Evolutionary conservation across 2,329 filamentous ascomycete species (phyloP).

Genomic region (Parastagonospora avenae): DNA sequence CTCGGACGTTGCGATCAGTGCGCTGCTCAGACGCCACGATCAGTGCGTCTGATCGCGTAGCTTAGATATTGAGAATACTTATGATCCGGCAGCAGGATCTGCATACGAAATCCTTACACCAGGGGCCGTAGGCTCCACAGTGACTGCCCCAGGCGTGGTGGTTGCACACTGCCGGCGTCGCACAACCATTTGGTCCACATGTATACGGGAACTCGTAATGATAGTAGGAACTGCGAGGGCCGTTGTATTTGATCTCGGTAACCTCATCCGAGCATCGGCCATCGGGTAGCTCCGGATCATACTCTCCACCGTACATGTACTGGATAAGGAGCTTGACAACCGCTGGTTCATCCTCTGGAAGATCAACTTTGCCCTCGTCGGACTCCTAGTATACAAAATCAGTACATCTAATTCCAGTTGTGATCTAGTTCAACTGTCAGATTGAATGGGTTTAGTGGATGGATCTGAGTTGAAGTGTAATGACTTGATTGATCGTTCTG

Average conservation of each 20-base stretch:
- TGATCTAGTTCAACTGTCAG: background rate
- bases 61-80: too few species aligned
- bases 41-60: too few species aligned
- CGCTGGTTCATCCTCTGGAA: conserved; percentile 13
- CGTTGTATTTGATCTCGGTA: background rate
- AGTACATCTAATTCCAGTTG: background rate
- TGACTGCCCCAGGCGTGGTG: conserved; percentile 1
- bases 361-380: conserved; percentile 4
- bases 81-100: too few species aligned
- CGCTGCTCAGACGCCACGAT: too few species aligned
- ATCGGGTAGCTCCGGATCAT: conserved; percentile 1
- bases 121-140: conserved; percentile 26
- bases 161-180: background rate
- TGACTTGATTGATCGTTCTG: too few species aligned
- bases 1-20: too few species aligned
- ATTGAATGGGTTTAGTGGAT: background rate
- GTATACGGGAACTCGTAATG: conserved; percentile 9
- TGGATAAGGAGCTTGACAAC: conserved; percentile 14
- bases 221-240: background rate
- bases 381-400: conserved; percentile 29
- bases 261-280: background rate
- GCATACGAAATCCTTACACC: conserved; percentile 1
- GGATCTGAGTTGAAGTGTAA: background rate
- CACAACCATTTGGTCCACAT: background rate
- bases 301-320: conserved; percentile 19